A percentile compares a stretch with the other conserved stretches of the same genome.
These are phyloP conservation scores for Russula vinacea DNA, from an alignment of 768 basidiomycete genomes.

Conservation along the genomic window DNA sequence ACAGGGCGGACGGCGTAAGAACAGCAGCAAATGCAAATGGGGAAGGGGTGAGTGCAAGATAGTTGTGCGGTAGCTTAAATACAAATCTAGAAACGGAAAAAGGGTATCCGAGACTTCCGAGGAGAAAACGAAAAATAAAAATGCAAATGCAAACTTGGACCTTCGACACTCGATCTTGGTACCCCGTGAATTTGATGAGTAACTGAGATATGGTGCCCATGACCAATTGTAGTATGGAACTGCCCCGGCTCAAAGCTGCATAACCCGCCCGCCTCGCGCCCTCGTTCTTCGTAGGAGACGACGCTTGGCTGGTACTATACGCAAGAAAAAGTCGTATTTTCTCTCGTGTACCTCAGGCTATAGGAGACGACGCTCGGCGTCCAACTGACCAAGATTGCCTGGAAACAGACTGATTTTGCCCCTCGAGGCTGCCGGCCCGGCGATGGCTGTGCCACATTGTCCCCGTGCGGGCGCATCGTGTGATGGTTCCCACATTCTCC, in stretches of 20 bases:
- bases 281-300: not conserved
- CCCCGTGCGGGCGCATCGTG: too few species aligned
- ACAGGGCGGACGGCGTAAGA: not conserved
- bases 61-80: slow-evolving; percentile 19
- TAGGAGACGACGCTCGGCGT: not conserved
- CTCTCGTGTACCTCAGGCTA: not conserved
- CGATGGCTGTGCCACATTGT: not conserved
- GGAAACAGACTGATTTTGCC: not conserved
- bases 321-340: not conserved
- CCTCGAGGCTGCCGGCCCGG: not conserved
- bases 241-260: not conserved
- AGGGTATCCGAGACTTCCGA: slow-evolving; percentile 23
- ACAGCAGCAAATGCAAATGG: slow-evolving; percentile 1
- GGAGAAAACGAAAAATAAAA: slow-evolving; percentile 23
- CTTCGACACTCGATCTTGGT: slow-evolving; percentile 27
- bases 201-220: slow-evolving; percentile 18
- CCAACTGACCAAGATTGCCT: not conserved
- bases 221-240: slow-evolving; percentile 11
- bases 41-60: slow-evolving; percentile 6
- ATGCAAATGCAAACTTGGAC: slow-evolving; percentile 19
- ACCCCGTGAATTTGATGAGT: slow-evolving; percentile 27
- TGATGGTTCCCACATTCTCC: not conserved
- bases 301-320: not conserved
- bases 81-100: slow-evolving; percentile 22
- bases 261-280: not conserved